phyloP scores from a whole-genome alignment of 106 monocot species.

The Phalaenopsis aphrodite region DNA sequence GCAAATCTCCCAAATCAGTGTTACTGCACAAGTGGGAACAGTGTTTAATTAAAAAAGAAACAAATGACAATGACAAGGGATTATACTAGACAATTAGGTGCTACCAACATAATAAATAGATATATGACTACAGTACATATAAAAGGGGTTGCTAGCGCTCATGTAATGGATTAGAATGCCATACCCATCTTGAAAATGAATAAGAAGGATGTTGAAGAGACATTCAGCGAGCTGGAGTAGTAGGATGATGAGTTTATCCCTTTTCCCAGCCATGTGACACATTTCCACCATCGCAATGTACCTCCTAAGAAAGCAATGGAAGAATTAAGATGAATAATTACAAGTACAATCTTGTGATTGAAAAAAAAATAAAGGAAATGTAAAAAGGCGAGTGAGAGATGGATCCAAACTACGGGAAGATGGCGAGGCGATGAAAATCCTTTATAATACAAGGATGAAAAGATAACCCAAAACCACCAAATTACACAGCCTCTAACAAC shows the following conservation, averaged over 20 bases:
- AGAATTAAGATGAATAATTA: neutral
- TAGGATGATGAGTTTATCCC: slow-evolving; percentile 55
- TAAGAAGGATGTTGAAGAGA: slow-evolving; percentile 59
- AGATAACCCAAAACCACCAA: too few relatives aligned
- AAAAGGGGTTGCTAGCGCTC: neutral
- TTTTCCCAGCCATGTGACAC: slow-evolving; percentile 67
- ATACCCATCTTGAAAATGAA: slow-evolving; percentile 86
- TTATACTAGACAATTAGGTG: neutral
- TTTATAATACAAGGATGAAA: too few relatives aligned
- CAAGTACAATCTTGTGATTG: neutral
- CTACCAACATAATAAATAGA: neutral
- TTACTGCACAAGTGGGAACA: slow-evolving; percentile 25
- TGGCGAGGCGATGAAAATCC: too few relatives aligned
- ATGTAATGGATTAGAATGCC: slow-evolving; percentile 2
- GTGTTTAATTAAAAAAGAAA: neutral
- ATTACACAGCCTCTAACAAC: too few relatives aligned
- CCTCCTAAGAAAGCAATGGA: slow-evolving; percentile 43
- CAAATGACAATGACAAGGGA: neutral
- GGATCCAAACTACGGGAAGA: too few relatives aligned
- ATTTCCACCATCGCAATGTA: slow-evolving; percentile 90
- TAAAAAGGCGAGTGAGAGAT: too few relatives aligned
- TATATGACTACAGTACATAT: neutral
- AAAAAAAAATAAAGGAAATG: too few relatives aligned
- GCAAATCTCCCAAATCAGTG: slow-evolving; percentile 24
- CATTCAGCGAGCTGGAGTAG: slow-evolving; percentile 78